Base-by-base conservation (phyloP, 2,329 filamentous ascomycete species). In the Penicillium sumatraense region DNA sequence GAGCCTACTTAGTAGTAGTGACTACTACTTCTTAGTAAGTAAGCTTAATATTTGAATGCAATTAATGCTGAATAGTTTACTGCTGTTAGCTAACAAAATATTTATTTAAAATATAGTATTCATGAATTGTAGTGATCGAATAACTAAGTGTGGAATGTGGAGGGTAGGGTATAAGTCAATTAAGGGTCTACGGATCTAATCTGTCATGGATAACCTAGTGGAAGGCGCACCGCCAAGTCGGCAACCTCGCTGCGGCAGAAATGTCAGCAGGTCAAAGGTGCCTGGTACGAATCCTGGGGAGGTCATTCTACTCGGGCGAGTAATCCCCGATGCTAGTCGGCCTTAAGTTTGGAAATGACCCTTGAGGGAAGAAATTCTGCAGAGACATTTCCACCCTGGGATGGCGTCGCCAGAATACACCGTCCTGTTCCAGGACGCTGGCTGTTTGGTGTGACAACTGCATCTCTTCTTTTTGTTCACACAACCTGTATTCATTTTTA, bases 311-410 rank as follows among this genome's bases (percentile, higher is more conserved):
- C 81, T 83, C 81, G 79, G 75, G 73, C 69, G 78, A 79, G 81
- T 75, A 83, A 79, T 80, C 78, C 74, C 75, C 77, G 81, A 83
- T 74, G 80, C 76, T 82, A 75, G 64, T 70, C 69, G 72, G 71
- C 75, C 75, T 65, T 84, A 80, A 83, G 81, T 75, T 74, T 81
- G 78, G 75, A 78, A 70, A 68, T 74, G 69, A 83, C 61, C 58
- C 79, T 82, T 81, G 78, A 83, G 81, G 78, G 79, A 81, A 83
- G 81, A 72, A 80, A 83, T 83, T 81, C 78, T 80, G 80, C 81
- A 83, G 79, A 82, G 79, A 78, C 69, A 72, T 71, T 72, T 78
- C 75, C 79, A 78, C 79, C 80, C 79, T 76, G 75, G 73, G 75
- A 73, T 81, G 80, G 81, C 80, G 80, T 76, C 70, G 73, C 74